Conservation (phyloP, 306 rosid species). For the Lathyrus tuberosus region DNA sequence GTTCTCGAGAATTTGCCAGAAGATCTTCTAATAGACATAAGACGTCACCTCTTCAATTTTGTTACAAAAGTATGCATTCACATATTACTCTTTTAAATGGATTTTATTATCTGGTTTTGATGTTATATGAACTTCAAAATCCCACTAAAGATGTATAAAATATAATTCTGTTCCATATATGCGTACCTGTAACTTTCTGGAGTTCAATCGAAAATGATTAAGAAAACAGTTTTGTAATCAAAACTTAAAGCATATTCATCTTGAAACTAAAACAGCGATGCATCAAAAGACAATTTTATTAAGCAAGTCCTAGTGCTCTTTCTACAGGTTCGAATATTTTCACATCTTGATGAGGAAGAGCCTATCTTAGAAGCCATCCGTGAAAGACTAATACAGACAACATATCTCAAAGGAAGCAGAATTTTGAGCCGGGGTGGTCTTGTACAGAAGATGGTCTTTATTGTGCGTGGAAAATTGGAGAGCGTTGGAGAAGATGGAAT, state of each 20-base stretch:
- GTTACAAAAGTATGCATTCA: conserved; percentile 40
- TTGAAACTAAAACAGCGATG: too few species aligned
- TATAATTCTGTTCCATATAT: too few species aligned
- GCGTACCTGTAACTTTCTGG: too few species aligned
- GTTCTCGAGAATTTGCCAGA: conserved; percentile 80
- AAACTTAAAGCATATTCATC: too few species aligned
- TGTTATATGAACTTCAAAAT: too few species aligned
- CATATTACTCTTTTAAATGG: too few species aligned
- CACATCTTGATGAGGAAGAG: conserved; percentile 61
- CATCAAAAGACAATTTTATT: too few species aligned
- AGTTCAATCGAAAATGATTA: too few species aligned
- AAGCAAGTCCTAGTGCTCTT: too few species aligned
- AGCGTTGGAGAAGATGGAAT: conserved; percentile 68
- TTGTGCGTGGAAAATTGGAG: conserved; percentile 81
- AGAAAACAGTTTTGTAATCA: too few species aligned
- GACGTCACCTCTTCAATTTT: conserved; percentile 76
- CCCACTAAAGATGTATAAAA: too few species aligned
- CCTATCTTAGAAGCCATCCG: conserved; percentile 77
- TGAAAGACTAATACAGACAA: conserved; percentile 71
- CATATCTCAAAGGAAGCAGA: conserved; percentile 75
- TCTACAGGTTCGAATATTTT: conserved; percentile 51
- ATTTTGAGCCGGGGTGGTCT: conserved; percentile 56
- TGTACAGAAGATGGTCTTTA: conserved; percentile 77
- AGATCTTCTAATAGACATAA: conserved; percentile 80
- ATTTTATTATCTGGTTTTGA: too few species aligned